Base-by-base conservation (phyloP, 2,329 filamentous ascomycete species). In the Verticillium alfalfae region DNA sequence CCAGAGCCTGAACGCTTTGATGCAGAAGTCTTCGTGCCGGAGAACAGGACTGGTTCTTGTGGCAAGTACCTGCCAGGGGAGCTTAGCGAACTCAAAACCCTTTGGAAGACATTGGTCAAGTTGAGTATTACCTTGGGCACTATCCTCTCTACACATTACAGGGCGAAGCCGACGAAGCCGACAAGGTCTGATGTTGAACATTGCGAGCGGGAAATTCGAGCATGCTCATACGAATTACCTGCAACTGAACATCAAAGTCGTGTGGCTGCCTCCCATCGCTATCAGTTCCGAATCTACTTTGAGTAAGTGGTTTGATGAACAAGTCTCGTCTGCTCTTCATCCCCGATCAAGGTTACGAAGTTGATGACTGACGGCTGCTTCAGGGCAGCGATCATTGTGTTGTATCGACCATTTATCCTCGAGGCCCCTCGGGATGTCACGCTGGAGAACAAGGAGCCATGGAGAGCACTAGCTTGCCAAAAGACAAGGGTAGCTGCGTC, bases 351-450 rank as follows among this genome's bases (percentile, higher is more conserved):
- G 26, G 26, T 45, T 4, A 45, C 22, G 5, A 5, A 8, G 9
- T 6, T n/a, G 6, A n/a, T 18, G 7, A 8, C 39, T 45, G 39
- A 45, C 39, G 18, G n/a, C 5, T 22, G 15, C 16, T n/a, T 13
- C 1, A 63, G 62, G 31, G 58, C 60, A 7, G 59, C 60, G 7
- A 60, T 62, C 8, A 59, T 63, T 1, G 57, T 63, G 3, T 60
- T 63, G 5, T 62, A 62, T 15, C 62, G 62, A 10, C 62, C 62
- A 3, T 63, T 62, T 13, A 62, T 63, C 10, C 60, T 62, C 6
- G 62, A 63, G 18, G 26, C 26, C 26, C 26, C 26, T 31, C 26
- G 26, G 5, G 26, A 31, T 31, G 26, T 31, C 26, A 31, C 26
- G 26, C 5, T 31, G 26, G 26, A 31, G 2, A 4, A 31, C 26